phyloP scores from a whole-genome alignment of 805 yeast genomes.

The Candida sanyiensis region DNA sequence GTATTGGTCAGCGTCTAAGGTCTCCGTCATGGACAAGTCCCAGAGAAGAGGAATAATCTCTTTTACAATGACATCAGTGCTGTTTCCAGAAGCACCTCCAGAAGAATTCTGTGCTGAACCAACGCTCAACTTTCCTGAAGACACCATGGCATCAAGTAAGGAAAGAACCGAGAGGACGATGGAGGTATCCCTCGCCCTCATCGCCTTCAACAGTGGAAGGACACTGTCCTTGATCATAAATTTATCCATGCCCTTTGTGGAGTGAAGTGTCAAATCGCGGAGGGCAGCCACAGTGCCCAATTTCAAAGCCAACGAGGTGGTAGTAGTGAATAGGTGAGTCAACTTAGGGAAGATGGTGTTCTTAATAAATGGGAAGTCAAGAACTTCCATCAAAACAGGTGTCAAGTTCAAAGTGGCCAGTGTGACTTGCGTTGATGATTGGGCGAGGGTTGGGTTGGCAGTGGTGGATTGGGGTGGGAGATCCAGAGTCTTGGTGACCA shows the following conservation, averaged over 20 bases:
- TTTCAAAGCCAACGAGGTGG: conserved; percentile 79
- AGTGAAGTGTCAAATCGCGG: conserved; percentile 41
- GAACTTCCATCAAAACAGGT: conserved; percentile 35
- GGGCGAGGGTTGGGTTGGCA: conserved; percentile 13
- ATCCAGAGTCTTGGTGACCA: conserved; percentile 32
- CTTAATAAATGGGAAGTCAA: conserved; percentile 68
- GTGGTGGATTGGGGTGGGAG: conserved; percentile 3
- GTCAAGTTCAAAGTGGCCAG: conserved; percentile 45
- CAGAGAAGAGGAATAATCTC: conserved; percentile 49
- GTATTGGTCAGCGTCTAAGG: conserved; percentile 39
- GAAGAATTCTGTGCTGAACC: neutral
- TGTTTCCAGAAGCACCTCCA: neutral
- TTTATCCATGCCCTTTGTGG: conserved; percentile 59
- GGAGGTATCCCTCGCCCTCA: conserved; percentile 71
- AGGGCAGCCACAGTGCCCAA: conserved; percentile 59
- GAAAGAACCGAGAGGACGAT: conserved; percentile 46
- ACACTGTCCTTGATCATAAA: conserved; percentile 69
- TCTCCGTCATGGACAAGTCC: conserved; percentile 42
- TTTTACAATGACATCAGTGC: conserved; percentile 32
- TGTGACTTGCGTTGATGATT: conserved; percentile 38
- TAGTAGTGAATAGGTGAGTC: conserved; percentile 70
- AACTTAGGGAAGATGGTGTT: conserved; percentile 70
- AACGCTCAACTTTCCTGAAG: neutral
- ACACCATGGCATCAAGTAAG: conserved; percentile 4
- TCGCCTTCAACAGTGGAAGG: conserved; percentile 67